A percentile compares a stretch with the other conserved stretches of the same genome.
These are phyloP conservation scores for Globisporangium middletonii DNA, from an alignment of 352 stramenopile genomes.

Conservation along the genomic window DNA sequence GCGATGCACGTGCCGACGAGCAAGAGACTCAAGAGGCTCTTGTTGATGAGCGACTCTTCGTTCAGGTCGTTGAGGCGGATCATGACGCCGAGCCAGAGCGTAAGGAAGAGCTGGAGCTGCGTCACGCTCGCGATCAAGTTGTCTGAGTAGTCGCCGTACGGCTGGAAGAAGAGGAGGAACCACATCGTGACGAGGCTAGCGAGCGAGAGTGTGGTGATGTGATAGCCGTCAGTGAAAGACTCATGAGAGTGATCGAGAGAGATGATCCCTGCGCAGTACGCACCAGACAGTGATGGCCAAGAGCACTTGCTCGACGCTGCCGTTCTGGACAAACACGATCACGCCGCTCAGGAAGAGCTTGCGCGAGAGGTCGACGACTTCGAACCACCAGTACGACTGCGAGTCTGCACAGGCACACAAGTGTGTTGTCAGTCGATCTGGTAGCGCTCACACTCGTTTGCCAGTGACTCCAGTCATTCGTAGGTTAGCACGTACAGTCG, in stretches of 20 bases:
- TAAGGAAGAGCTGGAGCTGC: conserved; percentile 76
- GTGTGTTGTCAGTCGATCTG: background rate
- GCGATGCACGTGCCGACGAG: conserved; percentile 56
- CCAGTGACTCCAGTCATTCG: background rate
- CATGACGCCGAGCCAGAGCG: conserved; percentile 75
- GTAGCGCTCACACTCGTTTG: background rate
- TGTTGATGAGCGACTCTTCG: conserved; percentile 56
- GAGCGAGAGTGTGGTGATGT: too few species aligned
- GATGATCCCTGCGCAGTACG: background rate
- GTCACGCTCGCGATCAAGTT: conserved; percentile 70
- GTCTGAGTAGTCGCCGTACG: conserved; percentile 62
- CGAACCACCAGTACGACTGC: conserved; percentile 73
- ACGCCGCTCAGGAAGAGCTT: conserved; percentile 74
- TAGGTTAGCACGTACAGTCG: conserved; percentile 36
- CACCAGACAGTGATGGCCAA: conserved; percentile 62
- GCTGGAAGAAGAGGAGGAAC: conserved; percentile 74
- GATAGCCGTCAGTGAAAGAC: background rate
- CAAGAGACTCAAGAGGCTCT: conserved; percentile 49
- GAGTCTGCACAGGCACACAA: conserved; percentile 28
- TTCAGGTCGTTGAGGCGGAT: conserved; percentile 63
- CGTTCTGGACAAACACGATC: conserved; percentile 69
- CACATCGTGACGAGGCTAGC: conserved; percentile 59
- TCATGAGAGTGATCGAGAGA: background rate
- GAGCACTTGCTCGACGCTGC: conserved; percentile 63
- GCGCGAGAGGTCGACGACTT: conserved; percentile 69